Evolutionary conservation across 225 moss, liverwort and hornwort genomes (phyloP), one percentile per base, ranked within the genome.

Genomic region (Physcomitrium patens): DNA sequence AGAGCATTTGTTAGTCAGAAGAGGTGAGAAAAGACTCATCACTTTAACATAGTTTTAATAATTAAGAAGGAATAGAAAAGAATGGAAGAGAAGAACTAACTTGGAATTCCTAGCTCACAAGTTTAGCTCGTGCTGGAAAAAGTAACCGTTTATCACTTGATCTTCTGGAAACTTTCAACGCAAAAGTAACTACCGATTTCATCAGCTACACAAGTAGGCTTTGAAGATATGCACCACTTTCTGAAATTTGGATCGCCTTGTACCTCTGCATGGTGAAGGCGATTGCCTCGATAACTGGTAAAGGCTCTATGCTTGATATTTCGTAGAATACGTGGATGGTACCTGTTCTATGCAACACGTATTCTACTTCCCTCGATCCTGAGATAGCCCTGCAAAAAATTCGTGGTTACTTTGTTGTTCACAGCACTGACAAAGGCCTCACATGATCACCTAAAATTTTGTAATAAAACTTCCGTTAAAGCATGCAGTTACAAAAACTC

Each of bases 321-420:
- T 94, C 96, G 72, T 94, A 94, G 73, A 97, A 94, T 37, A 94
- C 96, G 61, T 97, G 94, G 61, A 97, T 94, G 68, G 91, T 91
- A 44, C 78, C 82, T 44, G 92, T 94, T 75, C 91, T 81, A 51
- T 86, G 86, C 44, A 97, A 73, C 63, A 97, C 92, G 64, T 90
- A 94, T 49, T 88, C 88, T 18, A 94, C 96, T 63, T 97, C 96
- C 57, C 85, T 87, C 16, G 94, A 91, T 51, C 92, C 92, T 37
- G 96, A 94, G 41, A 97, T 97, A 10, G 96, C 13, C 92, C 94
- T 94, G 85, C 72, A 78, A 73, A 62, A 78, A 51, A 37, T 66
- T n/a, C 70, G 71, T 26, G 15, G 51, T 84, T 56, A 77, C 26
- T 31, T 49, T n/a, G 55, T 56, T 43, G 47, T 59, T 37, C 31